Evolutionary conservation across 805 yeast species (phyloP), one percentile per base, ranked within the genome.

Genomic region (Yarrowia hollandica): DNA sequence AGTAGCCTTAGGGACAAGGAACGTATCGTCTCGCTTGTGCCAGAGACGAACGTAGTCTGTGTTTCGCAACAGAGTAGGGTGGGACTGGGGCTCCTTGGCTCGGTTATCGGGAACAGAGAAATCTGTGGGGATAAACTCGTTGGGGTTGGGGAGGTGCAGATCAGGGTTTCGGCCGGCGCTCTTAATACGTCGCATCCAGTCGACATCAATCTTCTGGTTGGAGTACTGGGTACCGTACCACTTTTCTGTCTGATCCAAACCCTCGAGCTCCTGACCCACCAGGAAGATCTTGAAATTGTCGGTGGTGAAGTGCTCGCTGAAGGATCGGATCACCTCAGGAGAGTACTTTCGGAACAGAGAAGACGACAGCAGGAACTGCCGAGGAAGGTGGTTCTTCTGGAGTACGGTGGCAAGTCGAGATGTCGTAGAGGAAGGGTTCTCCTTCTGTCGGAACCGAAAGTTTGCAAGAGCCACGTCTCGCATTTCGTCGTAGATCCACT

Each of bases 161-260:
- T 71, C 69, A 0, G 65, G 46, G 37, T 71, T 67, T 15, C 68
- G 62, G n/a, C 60, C 33, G 10, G 35, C 37, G 39, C 71, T 54
- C 63, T 70, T 69, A 60, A 62, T 63, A 41, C 69, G 62, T 46
- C 83, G 67, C 35, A 64, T 66, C 9, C 68, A 50, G 11, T 39
- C 41, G 0, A 63, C 41, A 2, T 82, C 74, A 19, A 88, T 66
- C 14, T 75, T 73, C 10, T 72, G 75, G 39, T 79, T 69, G 2
- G 79, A 72, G 69, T 90, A 88, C 64, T 87, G 86, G 0, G 97
- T 90, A 3, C 96, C 96, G 68, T 94, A 92, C 96, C 97, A 92
- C 67, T 82, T 77, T 69, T 92, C 99, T 18, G 68, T 75, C 14
- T 72, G 63, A 59, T 77, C 74, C 46, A 80, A 72, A 2, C 79